phyloP scores from a whole-genome alignment of 306 rosid genomes.

The Begonia peltatifolia region DNA sequence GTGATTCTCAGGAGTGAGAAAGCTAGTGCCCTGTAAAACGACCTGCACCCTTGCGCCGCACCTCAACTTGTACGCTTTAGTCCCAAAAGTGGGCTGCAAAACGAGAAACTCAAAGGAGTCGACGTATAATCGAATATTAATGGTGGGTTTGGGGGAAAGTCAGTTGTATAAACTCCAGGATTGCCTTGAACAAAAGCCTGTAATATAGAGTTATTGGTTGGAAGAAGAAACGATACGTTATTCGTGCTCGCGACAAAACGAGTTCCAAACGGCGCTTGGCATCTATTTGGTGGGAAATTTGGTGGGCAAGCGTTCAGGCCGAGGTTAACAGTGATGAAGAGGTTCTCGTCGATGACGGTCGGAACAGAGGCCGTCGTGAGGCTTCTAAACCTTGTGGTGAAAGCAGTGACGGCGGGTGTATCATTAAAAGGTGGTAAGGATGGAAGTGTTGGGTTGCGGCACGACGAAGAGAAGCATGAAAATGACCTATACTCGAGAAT shows the following conservation, averaged over 20 bases:
- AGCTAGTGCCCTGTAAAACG: constrained; percentile 74
- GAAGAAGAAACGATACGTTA: constrained; percentile 66
- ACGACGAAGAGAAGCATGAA: constrained; percentile 31
- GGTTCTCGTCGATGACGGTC: constrained; percentile 42
- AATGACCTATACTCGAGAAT: constrained; percentile 55
- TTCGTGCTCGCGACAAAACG: constrained; percentile 81
- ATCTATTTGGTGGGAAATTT: constrained; percentile 15
- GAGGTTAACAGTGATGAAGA: constrained; percentile 58
- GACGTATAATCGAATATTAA: constrained; percentile 63
- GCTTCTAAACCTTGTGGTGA: constrained; percentile 46
- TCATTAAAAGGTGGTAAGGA: constrained; percentile 64
- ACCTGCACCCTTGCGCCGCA: constrained; percentile 68
- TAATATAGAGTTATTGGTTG: constrained; percentile 42
- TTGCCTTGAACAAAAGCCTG: constrained; percentile 56
- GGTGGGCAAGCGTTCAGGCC: constrained; percentile 70
- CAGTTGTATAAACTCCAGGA: constrained; percentile 55
- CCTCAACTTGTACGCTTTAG: constrained; percentile 45
- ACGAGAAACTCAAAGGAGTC: constrained; percentile 58
- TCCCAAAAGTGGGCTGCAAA: constrained; percentile 60
- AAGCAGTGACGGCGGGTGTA: constrained; percentile 61
- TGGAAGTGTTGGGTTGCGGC: constrained; percentile 43
- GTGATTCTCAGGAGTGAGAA: constrained; percentile 69
- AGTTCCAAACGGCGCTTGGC: constrained; percentile 90
- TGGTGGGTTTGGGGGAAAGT: constrained; percentile 65
- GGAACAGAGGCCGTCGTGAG: constrained; percentile 49